These are phyloP conservation scores for Ophiocordyceps unilateralis DNA, from an alignment of 2,329 filamentous ascomycete genomes.

Conservation along the genomic window DNA sequence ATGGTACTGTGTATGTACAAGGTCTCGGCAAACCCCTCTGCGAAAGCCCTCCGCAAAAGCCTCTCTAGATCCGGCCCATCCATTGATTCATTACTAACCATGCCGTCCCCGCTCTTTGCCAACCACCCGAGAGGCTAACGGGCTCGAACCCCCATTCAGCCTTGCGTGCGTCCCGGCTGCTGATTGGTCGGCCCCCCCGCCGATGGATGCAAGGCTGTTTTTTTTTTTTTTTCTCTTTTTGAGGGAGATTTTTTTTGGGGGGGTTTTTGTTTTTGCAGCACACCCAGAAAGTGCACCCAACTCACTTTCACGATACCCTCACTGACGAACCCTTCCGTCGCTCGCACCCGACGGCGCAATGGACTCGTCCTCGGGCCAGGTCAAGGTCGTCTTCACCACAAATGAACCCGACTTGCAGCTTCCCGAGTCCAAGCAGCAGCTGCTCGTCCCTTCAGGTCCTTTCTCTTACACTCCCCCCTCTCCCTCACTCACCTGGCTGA, in stretches of 20 bases:
- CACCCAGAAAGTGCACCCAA: no score
- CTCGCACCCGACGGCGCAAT: slow-evolving; percentile 7
- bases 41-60: no score
- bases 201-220: neutral
- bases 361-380: slow-evolving; percentile 29
- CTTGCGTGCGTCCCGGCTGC: neutral
- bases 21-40: no score
- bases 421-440: slow-evolving; percentile 41
- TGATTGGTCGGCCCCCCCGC: neutral
- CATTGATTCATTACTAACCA: no score
- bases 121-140: no score
- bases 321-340: neutral
- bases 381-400: slow-evolving; percentile 53
- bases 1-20: no score
- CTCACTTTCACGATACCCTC: neutral
- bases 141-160: neutral
- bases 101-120: no score
- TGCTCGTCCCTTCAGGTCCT: slow-evolving; percentile 43
- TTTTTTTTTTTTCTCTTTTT: neutral
- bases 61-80: no score
- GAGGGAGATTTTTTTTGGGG: no score
- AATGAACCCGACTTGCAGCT: slow-evolving; percentile 43
- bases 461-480: neutral
- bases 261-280: no score
- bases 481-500: neutral